Evolutionary conservation across 225 moss, liverwort and hornwort species (phyloP).

Genomic region (Ulota crispa): DNA sequence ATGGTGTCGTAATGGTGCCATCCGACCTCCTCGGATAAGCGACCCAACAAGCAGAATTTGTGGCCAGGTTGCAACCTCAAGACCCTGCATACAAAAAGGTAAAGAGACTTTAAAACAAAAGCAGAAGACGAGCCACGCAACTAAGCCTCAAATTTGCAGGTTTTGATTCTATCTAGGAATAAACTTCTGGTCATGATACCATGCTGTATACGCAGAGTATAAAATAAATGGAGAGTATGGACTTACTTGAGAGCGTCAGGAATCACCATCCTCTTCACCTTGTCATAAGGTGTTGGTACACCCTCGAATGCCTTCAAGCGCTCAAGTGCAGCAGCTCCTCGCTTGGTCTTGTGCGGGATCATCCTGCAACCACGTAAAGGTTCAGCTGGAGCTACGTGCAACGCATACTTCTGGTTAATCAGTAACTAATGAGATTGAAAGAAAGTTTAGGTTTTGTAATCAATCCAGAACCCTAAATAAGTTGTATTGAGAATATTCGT

Average conservation of each 20-base stretch:
- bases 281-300: conserved; percentile 80
- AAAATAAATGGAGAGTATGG: background rate
- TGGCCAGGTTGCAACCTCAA: conserved; percentile 85
- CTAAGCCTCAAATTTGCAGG: background rate
- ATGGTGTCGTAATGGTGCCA: conserved; percentile 93
- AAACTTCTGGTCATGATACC: background rate
- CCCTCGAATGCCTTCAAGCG: conserved; percentile 87
- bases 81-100: conserved; percentile 44
- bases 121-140: background rate
- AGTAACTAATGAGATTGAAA: background rate
- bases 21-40: conserved; percentile 79
- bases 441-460: background rate
- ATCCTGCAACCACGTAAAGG: conserved; percentile 39
- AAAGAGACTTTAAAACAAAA: background rate
- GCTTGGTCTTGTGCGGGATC: conserved; percentile 90
- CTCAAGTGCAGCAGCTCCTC: conserved; percentile 85
- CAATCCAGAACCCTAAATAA: background rate
- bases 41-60: conserved; percentile 78
- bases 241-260: conserved; percentile 83
- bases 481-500: background rate
- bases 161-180: background rate
- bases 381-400: background rate
- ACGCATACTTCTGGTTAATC: background rate
- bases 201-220: background rate
- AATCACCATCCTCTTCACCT: conserved; percentile 91